Evolutionary conservation across 1,284 basidiomycete species (phyloP), one percentile per base, ranked within the genome.

Genomic region (Cutaneotrichosporon spelunceum): DNA sequence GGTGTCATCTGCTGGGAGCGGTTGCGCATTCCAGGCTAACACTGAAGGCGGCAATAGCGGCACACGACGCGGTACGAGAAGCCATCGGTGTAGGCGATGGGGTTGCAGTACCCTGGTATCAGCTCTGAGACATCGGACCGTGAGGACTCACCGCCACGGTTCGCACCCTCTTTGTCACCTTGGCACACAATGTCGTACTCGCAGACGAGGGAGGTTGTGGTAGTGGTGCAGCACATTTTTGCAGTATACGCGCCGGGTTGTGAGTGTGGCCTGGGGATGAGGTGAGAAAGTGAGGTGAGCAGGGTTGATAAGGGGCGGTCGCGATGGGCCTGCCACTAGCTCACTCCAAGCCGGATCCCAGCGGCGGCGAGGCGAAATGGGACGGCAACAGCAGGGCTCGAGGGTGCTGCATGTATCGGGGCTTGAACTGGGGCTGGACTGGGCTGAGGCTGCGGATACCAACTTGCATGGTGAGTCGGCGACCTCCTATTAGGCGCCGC

Each of bases 61-160:
- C 48, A 50, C 2, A 50, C 48, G 27, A 50, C 48, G 48, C 48
- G 48, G 27, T 50, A 50, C 48, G 48, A 50, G 27, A 50, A 19
- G 3, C 48, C 48, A 27, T 50, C 48, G 27, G 48, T 50, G 27
- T 50, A 50, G 1, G 48, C 48, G 19, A 27, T 50, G 1, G 48
- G 48, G 26, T 30, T 27, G 48, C 48, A 50, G 48, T 29, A 50
- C 13, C 16, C 48, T 50, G 13, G 19, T n/a, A 16, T 50, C 48
- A 50, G 27, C 13, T 14, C 24, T 14, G 10, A 16, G 24, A 16
- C 13, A 16, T 13, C 13, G 13, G 30, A 33, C 4, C 13, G n/a
- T 5, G 21, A 48, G 13, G 45, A 27, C 45, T 48, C 45, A 50
- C 48, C 19, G 26, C 48, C 48, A 16, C 48, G 48, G 27, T 50